These are phyloP conservation scores for Diaporthe australafricana DNA, from an alignment of 2,329 filamentous ascomycete species.

Conservation along the genomic window DNA sequence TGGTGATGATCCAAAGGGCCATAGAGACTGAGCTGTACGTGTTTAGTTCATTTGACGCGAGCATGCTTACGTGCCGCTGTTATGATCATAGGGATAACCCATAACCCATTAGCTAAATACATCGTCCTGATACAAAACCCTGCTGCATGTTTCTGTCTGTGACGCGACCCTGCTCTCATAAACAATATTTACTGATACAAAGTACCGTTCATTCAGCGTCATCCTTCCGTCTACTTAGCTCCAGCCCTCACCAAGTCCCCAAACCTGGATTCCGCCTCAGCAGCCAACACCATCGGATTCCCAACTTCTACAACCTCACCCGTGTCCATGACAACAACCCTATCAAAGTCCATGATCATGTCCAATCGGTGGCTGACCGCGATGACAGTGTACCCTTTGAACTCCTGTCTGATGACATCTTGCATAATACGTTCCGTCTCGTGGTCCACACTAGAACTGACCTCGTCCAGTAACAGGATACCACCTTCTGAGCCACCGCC, in stretches of 20 bases:
- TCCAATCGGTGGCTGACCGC: slow-evolving; percentile 45
- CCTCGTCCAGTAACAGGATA: slow-evolving; percentile 41
- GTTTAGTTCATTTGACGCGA: not conserved
- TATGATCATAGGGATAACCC: not conserved
- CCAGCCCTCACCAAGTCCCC: slow-evolving; percentile 24
- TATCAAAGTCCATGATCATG: slow-evolving; percentile 45
- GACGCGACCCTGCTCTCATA: no score
- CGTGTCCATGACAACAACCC: slow-evolving; percentile 43
- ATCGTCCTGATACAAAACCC: no score
- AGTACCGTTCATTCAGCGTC: no score
- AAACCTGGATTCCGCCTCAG: slow-evolving; percentile 3
- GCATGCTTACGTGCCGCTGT: not conserved
- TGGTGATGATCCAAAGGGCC: no score
- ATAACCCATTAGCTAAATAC: no score
- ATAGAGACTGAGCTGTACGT: not conserved
- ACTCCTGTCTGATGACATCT: slow-evolving; percentile 43
- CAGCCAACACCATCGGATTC: slow-evolving; percentile 1
- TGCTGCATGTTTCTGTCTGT: no score
- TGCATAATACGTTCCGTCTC: slow-evolving; percentile 44
- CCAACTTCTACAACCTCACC: slow-evolving; percentile 40
- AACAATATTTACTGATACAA: no score
- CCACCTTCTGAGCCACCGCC: slow-evolving; percentile 42
- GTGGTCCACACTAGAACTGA: slow-evolving; percentile 46
- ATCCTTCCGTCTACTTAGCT: not conserved
- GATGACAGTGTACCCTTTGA: slow-evolving; percentile 44